Base-by-base conservation (phyloP, 208 protist genomes). In the Sergeia podlipaevii region DNA sequence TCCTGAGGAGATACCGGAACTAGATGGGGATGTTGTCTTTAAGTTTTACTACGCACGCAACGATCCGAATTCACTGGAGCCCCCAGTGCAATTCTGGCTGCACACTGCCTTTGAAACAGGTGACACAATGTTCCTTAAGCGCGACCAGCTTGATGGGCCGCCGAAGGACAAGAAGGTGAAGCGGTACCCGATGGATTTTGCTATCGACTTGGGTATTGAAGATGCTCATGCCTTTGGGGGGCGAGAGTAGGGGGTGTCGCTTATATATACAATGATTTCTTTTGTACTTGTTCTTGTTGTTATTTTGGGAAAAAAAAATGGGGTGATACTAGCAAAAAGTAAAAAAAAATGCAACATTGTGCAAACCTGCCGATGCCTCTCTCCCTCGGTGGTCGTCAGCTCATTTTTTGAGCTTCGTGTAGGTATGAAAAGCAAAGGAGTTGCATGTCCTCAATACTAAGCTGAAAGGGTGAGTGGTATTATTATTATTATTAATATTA, bases 41-140 rank as follows among this genome's bases (percentile, higher is more conserved):
- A 84, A 85, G 41, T 85, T 86, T 53, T 87, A 78, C 65, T 84
- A 74, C 42, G 69, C 62, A 28, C 68, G 74, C 18, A 90, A 90
- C 60, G 55, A 84, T 33, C 74, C 77, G 21, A 87, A 82, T 46
- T 50, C 85, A 20, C 62, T 92, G 10, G 62, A 82, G 46, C 59
- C 76, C 3, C 74, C 79, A 0, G 69, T 92, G 30, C 85, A 89
- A 57, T 68, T 91, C 18, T 91, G 82, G 82, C 62, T 91, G 20
- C 77, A 94, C 63, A 86, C 86, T 15, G 34, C 66, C 10, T 71
- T 94, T 11, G 75, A 87, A 27, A 38, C 32, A 21, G 44, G 43
- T 17, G 72, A 63, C 30, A 49, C 20, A 0, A 57, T 85, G 7
- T 50, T 54, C 15, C 45, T 85, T 3, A 32, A 47, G 18, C 54